phyloP scores from a whole-genome alignment of 352 stramenopile genomes.

The Albugo laibachii region DNA sequence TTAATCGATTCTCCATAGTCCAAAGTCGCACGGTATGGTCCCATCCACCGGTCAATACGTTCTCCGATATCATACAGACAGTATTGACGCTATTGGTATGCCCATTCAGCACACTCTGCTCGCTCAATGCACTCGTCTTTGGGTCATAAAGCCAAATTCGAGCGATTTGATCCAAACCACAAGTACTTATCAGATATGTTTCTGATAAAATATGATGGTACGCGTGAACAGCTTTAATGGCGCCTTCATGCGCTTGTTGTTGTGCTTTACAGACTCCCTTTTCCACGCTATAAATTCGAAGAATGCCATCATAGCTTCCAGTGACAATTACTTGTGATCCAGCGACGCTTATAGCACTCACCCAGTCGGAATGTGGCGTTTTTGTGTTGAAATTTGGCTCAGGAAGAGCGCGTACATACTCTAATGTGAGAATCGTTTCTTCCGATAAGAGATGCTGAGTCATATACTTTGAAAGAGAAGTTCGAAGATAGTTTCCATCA shows the following conservation, averaged over 20 bases:
- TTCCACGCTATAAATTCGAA: slow-evolving; percentile 49
- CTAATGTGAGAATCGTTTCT: slow-evolving; percentile 68
- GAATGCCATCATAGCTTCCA: slow-evolving; percentile 69
- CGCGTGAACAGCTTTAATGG: slow-evolving; percentile 43
- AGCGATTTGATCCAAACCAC: slow-evolving; percentile 55
- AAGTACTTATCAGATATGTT: slow-evolving; percentile 45
- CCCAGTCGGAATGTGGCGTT: slow-evolving; percentile 69
- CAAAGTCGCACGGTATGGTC: slow-evolving; percentile 75
- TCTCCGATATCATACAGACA: slow-evolving; percentile 14
- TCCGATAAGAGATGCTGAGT: slow-evolving; percentile 37
- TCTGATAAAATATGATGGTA: slow-evolving; percentile 11
- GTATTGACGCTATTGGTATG: slow-evolving; percentile 72
- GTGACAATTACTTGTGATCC: slow-evolving; percentile 36
- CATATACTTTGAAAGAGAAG: slow-evolving; percentile 62
- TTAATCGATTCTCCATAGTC: slow-evolving; percentile 8
- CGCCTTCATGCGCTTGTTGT: slow-evolving; percentile 56
- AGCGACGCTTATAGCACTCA: slow-evolving; percentile 38
- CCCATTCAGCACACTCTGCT: slow-evolving; percentile 31
- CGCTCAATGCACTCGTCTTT: slow-evolving; percentile 17
- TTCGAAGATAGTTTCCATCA: slow-evolving; percentile 50
- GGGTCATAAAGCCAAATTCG: slow-evolving; percentile 40
- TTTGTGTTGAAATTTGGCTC: slow-evolving; percentile 45
- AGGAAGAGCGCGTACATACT: slow-evolving; percentile 73
- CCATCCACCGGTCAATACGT: slow-evolving; percentile 56
- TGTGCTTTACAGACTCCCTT: slow-evolving; percentile 25